Base-by-base conservation (phyloP, 2,329 filamentous ascomycete genomes). In the Talaromyces sp. region DNA sequence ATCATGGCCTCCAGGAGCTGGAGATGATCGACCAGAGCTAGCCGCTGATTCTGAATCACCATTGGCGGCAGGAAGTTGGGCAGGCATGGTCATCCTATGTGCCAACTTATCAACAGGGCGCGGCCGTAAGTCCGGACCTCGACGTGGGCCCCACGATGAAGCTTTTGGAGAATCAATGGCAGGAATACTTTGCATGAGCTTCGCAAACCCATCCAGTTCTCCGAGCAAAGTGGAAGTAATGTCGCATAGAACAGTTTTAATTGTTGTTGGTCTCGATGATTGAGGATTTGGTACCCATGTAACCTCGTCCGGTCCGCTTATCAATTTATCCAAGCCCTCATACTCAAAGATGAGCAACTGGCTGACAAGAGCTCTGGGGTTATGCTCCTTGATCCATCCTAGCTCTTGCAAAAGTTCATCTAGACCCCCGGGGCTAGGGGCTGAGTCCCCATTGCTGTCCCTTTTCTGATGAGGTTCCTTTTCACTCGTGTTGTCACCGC, bases 291-390 rank as follows among this genome's bases (percentile, higher is more conserved):
- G 92, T 30, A 96, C 85, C 44, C 86, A 82, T 53, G 88, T 80
- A 47, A 95, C 84, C 55, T 88, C 89, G 67, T 92, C 86, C 2
- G 82, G 81, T 10, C 70, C 76, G 70, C 70, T 74, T 31, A 86
- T 85, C 52, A 89, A 79, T 27, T 82, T 82, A 16, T 85, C 77
- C 2, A 81, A 78, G 14, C 77, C 78, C 56, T 82, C 79, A 51
- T 89, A 89, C 73, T 96, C 91, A 73, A 96, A 96, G 34, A 96
- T 78, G 58, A 96, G 76, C 12, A 95, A 82, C 63, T 89, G 89
- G 68, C 95, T 90, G 1, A 92, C 86, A 57, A 96, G 81, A 0
- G 89, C 89, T 69, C 89, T 89, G 23, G 89, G 86, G 71, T 91
- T 92, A 64, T 84, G 82, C 72, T 92, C 89, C 69, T 86, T 84